Evolutionary conservation across 1,284 basidiomycete genomes (phyloP).

Genomic region (Cerioporus squamosus): DNA sequence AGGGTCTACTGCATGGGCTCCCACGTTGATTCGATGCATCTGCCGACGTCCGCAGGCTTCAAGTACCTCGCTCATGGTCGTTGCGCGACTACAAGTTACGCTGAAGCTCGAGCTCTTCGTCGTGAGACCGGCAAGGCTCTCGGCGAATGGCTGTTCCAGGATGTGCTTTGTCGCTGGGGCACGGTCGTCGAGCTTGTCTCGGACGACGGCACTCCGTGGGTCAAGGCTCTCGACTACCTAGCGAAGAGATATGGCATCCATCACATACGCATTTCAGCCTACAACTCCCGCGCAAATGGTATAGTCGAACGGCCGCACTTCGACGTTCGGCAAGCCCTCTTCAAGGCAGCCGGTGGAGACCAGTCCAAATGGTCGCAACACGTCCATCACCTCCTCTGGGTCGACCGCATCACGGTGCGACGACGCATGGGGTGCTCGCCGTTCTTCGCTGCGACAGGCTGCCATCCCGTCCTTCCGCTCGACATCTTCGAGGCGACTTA

Average conservation of each 20-base stretch:
- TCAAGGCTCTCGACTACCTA: conserved; percentile 37
- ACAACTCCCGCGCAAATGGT: conserved; percentile 49
- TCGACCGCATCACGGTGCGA: conserved; percentile 40
- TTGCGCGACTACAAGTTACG: too few relatives aligned
- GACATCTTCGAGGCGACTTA: conserved; percentile 46
- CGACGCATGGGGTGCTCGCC: conserved; percentile 38
- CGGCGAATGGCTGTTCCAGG: conserved; percentile 35
- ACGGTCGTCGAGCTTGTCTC: conserved; percentile 26
- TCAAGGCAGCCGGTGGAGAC: conserved; percentile 42
- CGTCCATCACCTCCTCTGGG: conserved; percentile 42
- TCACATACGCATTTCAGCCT: conserved; percentile 46
- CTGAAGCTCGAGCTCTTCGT: too few relatives aligned
- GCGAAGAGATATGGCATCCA: conserved; percentile 38
- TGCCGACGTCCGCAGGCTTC: too few relatives aligned
- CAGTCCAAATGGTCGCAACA: conserved; percentile 34
- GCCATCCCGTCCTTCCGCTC: conserved; percentile 43
- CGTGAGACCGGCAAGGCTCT: too few relatives aligned
- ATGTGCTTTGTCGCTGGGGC: conserved; percentile 31
- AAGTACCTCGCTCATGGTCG: too few relatives aligned
- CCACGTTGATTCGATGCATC: too few relatives aligned
- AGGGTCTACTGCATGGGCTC: too few relatives aligned
- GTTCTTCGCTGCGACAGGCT: conserved; percentile 41
- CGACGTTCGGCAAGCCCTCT: conserved; percentile 38
- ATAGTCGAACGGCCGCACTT: conserved; percentile 42
- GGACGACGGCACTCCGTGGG: conserved; percentile 33